phyloP scores from a whole-genome alignment of 768 basidiomycete species.

The Termitomyces eurrhizus region DNA sequence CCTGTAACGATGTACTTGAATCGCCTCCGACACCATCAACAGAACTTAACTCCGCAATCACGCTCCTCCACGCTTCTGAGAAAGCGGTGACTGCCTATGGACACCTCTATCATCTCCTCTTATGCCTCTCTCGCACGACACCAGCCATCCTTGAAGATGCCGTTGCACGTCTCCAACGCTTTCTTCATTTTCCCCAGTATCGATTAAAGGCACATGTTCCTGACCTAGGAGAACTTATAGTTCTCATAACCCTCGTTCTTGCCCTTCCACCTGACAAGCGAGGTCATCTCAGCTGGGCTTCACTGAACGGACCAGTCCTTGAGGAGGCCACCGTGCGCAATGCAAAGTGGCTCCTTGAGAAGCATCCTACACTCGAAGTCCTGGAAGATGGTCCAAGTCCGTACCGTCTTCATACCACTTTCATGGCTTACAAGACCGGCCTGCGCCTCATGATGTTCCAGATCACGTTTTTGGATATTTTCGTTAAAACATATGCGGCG shows the following conservation, averaged over 20 bases:
- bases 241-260: conserved; percentile 35
- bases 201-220: conserved; percentile 32
- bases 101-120: conserved; percentile 40
- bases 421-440: conserved; percentile 33
- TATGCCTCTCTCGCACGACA: conserved; percentile 29
- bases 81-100: conserved; percentile 42
- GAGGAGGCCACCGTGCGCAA: conserved; percentile 40
- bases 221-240: conserved; percentile 41
- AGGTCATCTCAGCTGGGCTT: conserved; percentile 29
- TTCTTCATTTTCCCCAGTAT: conserved; percentile 24
- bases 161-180: conserved; percentile 24
- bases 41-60: conserved; percentile 6
- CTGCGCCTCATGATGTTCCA: conserved; percentile 44
- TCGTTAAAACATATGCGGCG: conserved; percentile 32
- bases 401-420: conserved; percentile 37
- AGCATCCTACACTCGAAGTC: conserved; percentile 33
- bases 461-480: conserved; percentile 37
- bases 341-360: conserved; percentile 40
- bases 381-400: conserved; percentile 30
- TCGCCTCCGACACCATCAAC: not conserved
- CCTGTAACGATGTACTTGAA: conserved; percentile 34
- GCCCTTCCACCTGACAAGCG: conserved; percentile 25
- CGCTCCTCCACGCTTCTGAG: conserved; percentile 37
- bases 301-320: conserved; percentile 33
- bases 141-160: conserved; percentile 31